A percentile compares a stretch with the other conserved stretches of the same genome.
These are phyloP conservation scores for Aspergillus saccharolyticus DNA, from an alignment of 495 filamentous ascomycete species.

Conservation along the genomic window DNA sequence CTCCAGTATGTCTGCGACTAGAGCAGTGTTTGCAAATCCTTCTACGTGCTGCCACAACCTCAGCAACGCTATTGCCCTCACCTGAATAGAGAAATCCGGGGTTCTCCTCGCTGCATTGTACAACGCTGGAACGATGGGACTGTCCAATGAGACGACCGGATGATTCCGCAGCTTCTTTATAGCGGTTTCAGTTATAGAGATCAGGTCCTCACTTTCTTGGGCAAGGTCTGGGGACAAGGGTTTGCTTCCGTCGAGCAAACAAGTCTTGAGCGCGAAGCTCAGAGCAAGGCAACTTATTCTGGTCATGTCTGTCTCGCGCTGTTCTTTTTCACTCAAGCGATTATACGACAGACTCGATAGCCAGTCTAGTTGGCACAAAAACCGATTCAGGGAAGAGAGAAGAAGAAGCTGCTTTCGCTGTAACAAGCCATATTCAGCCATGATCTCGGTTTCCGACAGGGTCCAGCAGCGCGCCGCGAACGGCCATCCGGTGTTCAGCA, in stretches of 20 bases:
- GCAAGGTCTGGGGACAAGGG: neutral
- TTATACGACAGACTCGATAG: neutral
- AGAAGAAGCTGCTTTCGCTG: neutral
- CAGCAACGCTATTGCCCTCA: neutral
- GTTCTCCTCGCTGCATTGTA: neutral
- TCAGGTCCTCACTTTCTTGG: neutral
- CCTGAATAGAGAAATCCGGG: neutral
- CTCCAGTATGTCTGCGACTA: neutral
- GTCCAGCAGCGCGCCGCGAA: neutral
- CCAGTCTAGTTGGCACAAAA: neutral
- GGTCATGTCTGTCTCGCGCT: slow-evolving; percentile 1
- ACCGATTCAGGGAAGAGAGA: neutral
- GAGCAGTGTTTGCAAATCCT: neutral
- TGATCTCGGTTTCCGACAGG: neutral
- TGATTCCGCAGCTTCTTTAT: neutral
- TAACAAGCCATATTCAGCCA: neutral
- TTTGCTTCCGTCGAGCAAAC: neutral
- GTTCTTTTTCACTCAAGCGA: neutral
- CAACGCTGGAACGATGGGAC: neutral
- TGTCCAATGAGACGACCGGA: neutral
- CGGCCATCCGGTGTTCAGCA: neutral
- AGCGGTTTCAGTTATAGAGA: neutral
- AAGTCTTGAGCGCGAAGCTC: neutral
- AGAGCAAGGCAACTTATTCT: neutral
- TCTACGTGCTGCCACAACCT: neutral